phyloP scores from a whole-genome alignment of 1,284 basidiomycete species.

The Inonotus obliquus region DNA sequence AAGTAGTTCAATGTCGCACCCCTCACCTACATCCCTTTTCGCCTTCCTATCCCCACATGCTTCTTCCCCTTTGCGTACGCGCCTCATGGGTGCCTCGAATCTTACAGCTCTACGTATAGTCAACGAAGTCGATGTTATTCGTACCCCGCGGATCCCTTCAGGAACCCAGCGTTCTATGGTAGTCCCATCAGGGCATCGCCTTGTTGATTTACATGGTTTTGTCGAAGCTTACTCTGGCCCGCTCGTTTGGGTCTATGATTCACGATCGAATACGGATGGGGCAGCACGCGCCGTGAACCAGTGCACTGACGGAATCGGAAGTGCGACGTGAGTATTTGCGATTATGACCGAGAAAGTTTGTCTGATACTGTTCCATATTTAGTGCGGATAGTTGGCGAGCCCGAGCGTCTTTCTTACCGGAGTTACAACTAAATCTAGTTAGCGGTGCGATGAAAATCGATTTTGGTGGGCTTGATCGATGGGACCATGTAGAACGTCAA shows the following conservation, averaged over 20 bases:
- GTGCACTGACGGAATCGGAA: slow-evolving; percentile 60
- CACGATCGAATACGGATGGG: slow-evolving; percentile 56
- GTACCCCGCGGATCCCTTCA: slow-evolving; percentile 40
- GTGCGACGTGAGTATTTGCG: slow-evolving; percentile 58
- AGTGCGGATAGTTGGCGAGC: slow-evolving; percentile 80
- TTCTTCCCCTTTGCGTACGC: slow-evolving; percentile 33
- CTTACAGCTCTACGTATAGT: slow-evolving; percentile 60
- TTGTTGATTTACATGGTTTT: slow-evolving; percentile 59
- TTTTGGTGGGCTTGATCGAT: slow-evolving; percentile 70
- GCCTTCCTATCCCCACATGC: slow-evolving; percentile 43
- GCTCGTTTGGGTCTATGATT: slow-evolving; percentile 71
- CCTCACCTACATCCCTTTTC: slow-evolving; percentile 35
- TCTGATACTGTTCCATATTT: slow-evolving; percentile 10
- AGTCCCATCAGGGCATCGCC: slow-evolving; percentile 37
- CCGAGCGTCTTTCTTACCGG: slow-evolving; percentile 60
- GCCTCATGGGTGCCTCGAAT: slow-evolving; percentile 55
- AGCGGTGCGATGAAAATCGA: slow-evolving; percentile 62
- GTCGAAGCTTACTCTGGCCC: slow-evolving; percentile 72
- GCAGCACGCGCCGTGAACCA: slow-evolving; percentile 59
- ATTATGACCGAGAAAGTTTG: neutral
- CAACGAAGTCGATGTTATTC: slow-evolving; percentile 60
- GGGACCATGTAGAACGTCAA: slow-evolving; percentile 57
- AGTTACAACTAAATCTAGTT: slow-evolving; percentile 65
- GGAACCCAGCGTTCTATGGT: slow-evolving; percentile 41
- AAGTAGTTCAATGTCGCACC: neutral